These are phyloP conservation scores for Apostasia ramifera DNA, from an alignment of 106 monocot species.

Conservation along the genomic window DNA sequence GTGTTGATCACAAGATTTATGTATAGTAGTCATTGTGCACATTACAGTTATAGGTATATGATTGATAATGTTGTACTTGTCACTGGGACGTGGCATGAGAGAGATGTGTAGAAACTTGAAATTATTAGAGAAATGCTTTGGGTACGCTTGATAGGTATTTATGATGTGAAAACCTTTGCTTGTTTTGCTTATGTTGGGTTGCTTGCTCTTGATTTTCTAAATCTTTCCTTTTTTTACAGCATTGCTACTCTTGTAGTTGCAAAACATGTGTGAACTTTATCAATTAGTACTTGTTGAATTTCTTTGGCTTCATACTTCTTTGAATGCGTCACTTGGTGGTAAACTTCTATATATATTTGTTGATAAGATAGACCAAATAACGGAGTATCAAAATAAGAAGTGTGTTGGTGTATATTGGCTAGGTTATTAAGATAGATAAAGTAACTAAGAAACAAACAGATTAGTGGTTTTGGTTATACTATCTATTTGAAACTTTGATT, in stretches of 20 bases:
- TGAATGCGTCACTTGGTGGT: conserved; percentile 97
- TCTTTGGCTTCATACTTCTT: conserved; percentile 95
- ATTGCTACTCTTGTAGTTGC: conserved; percentile 92
- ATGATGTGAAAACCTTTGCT: background rate
- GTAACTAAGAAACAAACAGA: no score
- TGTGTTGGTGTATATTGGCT: no score
- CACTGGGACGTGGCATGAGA: conserved; percentile 95
- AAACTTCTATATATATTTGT: conserved; percentile 1
- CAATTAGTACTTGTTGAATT: conserved; percentile 93
- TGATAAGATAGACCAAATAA: no score
- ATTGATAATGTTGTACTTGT: conserved; percentile 99
- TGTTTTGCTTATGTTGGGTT: background rate
- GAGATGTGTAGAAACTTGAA: conserved; percentile 73
- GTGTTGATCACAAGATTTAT: background rate
- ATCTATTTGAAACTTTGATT: no score
- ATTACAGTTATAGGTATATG: conserved; percentile 84
- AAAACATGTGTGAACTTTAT: conserved; percentile 96
- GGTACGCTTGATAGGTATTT: conserved; percentile 98
- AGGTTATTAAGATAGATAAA: no score
- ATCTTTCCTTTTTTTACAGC: conserved; percentile 19
- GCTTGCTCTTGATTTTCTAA: background rate
- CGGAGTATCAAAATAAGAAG: no score
- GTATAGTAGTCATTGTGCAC: background rate
- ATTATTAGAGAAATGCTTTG: conserved; percentile 87
- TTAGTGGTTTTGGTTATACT: no score